phyloP scores from a whole-genome alignment of 1,284 basidiomycete genomes.

The Ganoderma multipileum region DNA sequence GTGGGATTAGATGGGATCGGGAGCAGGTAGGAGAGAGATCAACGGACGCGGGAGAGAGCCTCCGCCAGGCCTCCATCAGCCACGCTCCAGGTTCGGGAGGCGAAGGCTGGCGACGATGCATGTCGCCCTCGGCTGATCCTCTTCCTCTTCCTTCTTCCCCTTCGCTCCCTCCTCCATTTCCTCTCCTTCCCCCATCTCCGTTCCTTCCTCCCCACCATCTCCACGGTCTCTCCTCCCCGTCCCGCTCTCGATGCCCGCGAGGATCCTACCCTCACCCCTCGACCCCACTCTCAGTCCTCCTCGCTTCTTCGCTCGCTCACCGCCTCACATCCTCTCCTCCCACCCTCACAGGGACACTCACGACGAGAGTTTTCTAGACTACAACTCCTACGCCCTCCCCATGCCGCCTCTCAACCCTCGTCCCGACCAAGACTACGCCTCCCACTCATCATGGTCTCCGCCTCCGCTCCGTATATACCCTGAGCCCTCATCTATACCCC shows the following conservation, averaged over 20 bases:
- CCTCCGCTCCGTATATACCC: conserved; percentile 28
- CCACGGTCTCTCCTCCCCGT: conserved; percentile 5
- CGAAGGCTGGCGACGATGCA: conserved; percentile 15
- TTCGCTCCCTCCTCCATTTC: conserved; percentile 21
- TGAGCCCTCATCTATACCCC: conserved; percentile 30
- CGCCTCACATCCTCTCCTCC: conserved; percentile 15
- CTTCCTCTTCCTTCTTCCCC: conserved; percentile 11
- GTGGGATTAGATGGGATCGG: conserved; percentile 18
- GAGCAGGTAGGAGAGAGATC: conserved; percentile 1
- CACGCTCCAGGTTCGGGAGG: conserved; percentile 21
- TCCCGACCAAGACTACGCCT: conserved; percentile 25
- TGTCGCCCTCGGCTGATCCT: conserved; percentile 17
- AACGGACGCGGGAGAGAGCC: conserved; percentile 13
- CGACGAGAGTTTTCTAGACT: conserved; percentile 20
- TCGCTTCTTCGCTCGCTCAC: conserved; percentile 22
- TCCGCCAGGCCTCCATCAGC: background rate
- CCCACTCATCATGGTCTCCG: conserved; percentile 21
- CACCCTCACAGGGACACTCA: conserved; percentile 16
- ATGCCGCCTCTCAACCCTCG: conserved; percentile 27
- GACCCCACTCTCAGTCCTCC: conserved; percentile 26
- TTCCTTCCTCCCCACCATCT: conserved; percentile 13
- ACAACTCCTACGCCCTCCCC: conserved; percentile 15
- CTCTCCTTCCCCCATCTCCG: conserved; percentile 21
- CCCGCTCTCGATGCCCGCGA: conserved; percentile 22
- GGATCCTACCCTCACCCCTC: conserved; percentile 21